Conservation (phyloP, 2,329 filamentous ascomycete genomes). For the Coniochaeta sp. region DNA sequence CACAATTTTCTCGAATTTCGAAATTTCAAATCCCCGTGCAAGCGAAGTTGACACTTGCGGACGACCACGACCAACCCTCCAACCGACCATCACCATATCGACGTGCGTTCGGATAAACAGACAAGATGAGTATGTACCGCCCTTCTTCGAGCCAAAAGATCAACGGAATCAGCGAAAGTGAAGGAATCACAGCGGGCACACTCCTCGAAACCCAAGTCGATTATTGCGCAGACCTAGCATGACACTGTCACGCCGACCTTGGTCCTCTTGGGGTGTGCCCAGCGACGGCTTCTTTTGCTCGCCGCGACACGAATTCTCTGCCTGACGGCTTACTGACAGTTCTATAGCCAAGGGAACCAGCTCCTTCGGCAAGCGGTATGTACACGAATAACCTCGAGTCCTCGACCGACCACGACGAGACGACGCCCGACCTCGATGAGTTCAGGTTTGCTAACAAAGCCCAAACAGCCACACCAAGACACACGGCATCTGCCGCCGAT, state of each 20-base stretch:
- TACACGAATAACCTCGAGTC: slow-evolving; percentile 1
- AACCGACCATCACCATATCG: background rate
- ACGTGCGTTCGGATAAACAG: slow-evolving; percentile 14
- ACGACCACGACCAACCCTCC: background rate
- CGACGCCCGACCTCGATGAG: slow-evolving; percentile 4
- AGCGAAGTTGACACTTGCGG: background rate
- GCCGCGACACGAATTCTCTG: background rate
- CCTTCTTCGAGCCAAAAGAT: slow-evolving; percentile 1
- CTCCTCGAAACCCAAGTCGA: slow-evolving; percentile 7
- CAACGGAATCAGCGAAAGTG: background rate
- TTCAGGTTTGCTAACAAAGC: slow-evolving; percentile 1
- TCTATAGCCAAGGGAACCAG: slow-evolving; percentile 49
- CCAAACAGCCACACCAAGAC: slow-evolving; percentile 82
- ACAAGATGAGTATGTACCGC: slow-evolving; percentile 49
- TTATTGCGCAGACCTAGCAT: background rate
- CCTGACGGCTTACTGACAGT: slow-evolving; percentile 15
- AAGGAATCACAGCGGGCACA: slow-evolving; percentile 6
- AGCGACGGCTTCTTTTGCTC: background rate
- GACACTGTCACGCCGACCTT: background rate
- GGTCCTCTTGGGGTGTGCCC: background rate
- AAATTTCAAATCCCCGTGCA: slow-evolving; percentile 1
- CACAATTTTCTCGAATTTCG: slow-evolving; percentile 1
- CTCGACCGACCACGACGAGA: background rate
- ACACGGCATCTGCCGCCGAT: slow-evolving; percentile 97
- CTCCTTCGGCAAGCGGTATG: slow-evolving; percentile 43